Conservation (phyloP, 108 stramenopile genomes). For the Aurantiochytrium sp. region DNA sequence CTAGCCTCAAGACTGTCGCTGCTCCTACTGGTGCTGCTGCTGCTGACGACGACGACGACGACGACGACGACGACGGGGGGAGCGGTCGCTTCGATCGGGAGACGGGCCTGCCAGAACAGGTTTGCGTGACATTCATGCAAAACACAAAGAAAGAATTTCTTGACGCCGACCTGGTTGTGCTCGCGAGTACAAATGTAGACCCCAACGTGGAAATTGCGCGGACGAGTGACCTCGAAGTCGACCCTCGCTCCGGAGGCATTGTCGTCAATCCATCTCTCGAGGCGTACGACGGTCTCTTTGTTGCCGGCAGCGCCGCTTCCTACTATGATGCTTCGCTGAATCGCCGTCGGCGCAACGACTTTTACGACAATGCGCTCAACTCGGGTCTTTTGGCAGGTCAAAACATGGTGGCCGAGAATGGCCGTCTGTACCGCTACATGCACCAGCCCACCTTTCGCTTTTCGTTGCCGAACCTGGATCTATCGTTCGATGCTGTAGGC, state of each 20-base stretch:
- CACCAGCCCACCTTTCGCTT: neutral
- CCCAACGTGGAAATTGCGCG: neutral
- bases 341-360: neutral
- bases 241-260: neutral
- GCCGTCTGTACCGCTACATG: neutral
- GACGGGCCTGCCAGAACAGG: neutral
- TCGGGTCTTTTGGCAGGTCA: neutral
- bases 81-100: neutral
- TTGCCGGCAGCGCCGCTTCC: neutral
- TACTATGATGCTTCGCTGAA: neutral
- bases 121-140: neutral
- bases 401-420: neutral
- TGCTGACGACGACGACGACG: neutral
- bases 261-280: neutral
- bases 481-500: neutral
- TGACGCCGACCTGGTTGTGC: neutral
- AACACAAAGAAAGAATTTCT: neutral
- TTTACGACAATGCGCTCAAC: neutral
- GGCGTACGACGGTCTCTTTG: neutral
- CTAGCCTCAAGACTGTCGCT: too few relatives aligned
- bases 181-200: neutral
- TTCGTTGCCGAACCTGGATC: neutral
- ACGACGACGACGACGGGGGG: neutral
- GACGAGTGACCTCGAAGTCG: neutral
- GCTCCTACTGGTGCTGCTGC: too few relatives aligned